Percentiles rank a stretch among this genome's conserved stretches.
phyloP scores from a whole-genome alignment of 1,284 basidiomycete genomes.

The Fomitopsis schrenkii region DNA sequence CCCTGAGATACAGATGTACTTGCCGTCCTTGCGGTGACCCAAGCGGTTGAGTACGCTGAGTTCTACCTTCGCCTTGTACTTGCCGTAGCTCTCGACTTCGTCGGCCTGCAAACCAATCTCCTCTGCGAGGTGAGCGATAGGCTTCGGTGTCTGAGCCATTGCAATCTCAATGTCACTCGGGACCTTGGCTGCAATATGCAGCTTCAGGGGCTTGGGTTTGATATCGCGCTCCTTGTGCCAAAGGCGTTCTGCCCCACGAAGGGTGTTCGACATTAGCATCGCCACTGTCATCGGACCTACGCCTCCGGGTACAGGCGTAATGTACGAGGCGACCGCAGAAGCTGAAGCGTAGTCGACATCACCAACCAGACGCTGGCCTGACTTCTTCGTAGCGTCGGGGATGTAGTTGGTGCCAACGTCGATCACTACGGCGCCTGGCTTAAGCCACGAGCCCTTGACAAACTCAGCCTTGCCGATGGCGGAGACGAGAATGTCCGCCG shows the following conservation, averaged over 20 bases:
- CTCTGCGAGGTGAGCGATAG: constrained; percentile 76
- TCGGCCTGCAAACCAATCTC: constrained; percentile 88
- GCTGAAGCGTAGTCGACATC: constrained; percentile 91
- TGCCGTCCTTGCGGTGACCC: constrained; percentile 85
- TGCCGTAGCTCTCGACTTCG: constrained; percentile 94
- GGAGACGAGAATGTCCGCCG: constrained; percentile 90
- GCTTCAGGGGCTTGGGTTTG: constrained; percentile 75
- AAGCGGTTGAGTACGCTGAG: constrained; percentile 86
- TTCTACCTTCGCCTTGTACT: constrained; percentile 97
- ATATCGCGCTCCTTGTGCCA: constrained; percentile 67
- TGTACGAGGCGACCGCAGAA: constrained; percentile 74
- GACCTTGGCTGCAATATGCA: constrained; percentile 81
- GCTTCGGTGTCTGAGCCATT: constrained; percentile 92
- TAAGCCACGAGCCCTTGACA: constrained; percentile 93
- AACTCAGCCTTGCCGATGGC: constrained; percentile 93
- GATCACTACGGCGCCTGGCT: constrained; percentile 90
- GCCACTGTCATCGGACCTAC: constrained; percentile 99
- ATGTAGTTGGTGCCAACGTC: constrained; percentile 99
- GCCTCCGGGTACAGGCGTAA: constrained; percentile 98
- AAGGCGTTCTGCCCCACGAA: constrained; percentile 79
- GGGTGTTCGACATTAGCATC: constrained; percentile 96
- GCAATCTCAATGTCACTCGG: constrained; percentile 97
- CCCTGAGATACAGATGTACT: constrained; percentile 96
- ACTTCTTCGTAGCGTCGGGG: constrained; percentile 88
- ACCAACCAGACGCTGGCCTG: constrained; percentile 93